A percentile compares a stretch with the other conserved stretches of the same genome.
Conservation (phyloP, 1,139 yeast genomes). For the Protomyces macrosporus region DNA sequence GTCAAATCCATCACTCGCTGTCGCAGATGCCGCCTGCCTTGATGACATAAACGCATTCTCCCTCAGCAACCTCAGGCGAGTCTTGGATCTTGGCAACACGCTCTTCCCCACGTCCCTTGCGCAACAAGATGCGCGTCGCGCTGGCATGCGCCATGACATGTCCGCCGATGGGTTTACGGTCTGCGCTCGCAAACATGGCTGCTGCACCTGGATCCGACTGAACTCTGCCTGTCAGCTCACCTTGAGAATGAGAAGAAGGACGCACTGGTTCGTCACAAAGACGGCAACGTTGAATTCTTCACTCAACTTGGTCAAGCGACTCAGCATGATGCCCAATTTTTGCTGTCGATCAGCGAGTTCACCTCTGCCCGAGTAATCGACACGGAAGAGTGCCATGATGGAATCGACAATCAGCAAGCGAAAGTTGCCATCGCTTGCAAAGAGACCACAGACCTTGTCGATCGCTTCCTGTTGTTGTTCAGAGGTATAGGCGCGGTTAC, state of each 20-base stretch:
- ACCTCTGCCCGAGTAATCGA: constrained; percentile 53
- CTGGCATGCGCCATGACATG: constrained; percentile 49
- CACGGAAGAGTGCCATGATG: constrained; percentile 59
- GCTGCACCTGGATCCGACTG: constrained; percentile 69
- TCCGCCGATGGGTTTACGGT: constrained; percentile 62
- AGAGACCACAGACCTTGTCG: constrained; percentile 24
- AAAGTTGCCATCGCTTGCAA: constrained; percentile 26
- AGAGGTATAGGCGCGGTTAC: constrained; percentile 39
- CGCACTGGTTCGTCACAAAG: constrained; percentile 51
- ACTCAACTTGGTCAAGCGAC: constrained; percentile 49
- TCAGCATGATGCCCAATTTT: constrained; percentile 53
- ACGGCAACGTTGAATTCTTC: constrained; percentile 59
- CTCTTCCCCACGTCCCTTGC: constrained; percentile 63
- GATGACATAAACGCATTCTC: constrained; percentile 27
- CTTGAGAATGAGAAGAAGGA: not conserved
- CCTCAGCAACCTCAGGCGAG: constrained; percentile 53
- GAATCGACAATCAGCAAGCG: constrained; percentile 46
- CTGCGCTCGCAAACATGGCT: constrained; percentile 58
- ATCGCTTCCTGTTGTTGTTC: constrained; percentile 24
- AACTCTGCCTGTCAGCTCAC: constrained; percentile 36
- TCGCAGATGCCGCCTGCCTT: constrained; percentile 27
- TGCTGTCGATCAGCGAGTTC: constrained; percentile 59
- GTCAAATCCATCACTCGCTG: not conserved
- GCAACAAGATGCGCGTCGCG: constrained; percentile 53
- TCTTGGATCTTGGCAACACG: constrained; percentile 59